phyloP scores from a whole-genome alignment of 2,329 filamentous ascomycete genomes.

The Ophiocordyceps camponoti-floridani region DNA sequence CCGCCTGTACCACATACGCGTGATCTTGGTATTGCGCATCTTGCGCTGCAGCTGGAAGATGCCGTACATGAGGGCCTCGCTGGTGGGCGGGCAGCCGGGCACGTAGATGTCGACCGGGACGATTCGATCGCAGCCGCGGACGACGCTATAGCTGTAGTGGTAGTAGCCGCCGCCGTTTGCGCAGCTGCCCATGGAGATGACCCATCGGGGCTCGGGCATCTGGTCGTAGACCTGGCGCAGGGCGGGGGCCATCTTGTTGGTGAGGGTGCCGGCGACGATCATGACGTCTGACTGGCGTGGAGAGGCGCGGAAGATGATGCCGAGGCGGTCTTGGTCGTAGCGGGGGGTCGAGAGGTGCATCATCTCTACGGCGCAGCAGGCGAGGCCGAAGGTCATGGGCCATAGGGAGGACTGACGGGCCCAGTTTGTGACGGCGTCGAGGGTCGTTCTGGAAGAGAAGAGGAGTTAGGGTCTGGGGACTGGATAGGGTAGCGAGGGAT shows the following conservation, averaged over 20 bases:
- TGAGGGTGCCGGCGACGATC: conserved; percentile 84
- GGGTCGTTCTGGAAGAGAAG: conserved; percentile 39
- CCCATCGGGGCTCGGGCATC: conserved; percentile 86
- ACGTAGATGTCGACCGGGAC: conserved; percentile 70
- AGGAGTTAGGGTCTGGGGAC: conserved; percentile 1
- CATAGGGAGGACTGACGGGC: conserved; percentile 68
- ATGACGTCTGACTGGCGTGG: conserved; percentile 81
- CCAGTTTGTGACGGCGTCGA: conserved; percentile 72
- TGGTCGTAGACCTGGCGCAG: conserved; percentile 86
- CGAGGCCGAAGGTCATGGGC: conserved; percentile 78
- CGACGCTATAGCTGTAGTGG: conserved; percentile 68
- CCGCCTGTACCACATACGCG: conserved; percentile 40
- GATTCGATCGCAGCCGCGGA: conserved; percentile 58
- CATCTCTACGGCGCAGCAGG: conserved; percentile 84
- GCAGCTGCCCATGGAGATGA: conserved; percentile 67
- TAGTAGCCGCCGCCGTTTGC: conserved; percentile 78
- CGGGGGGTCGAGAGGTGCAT: conserved; percentile 79
- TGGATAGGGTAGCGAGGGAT: background rate
- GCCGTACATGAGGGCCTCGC: conserved; percentile 46
- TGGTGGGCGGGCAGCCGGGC: conserved; percentile 50
- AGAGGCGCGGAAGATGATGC: conserved; percentile 80
- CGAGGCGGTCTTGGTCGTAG: conserved; percentile 76
- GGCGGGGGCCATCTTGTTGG: conserved; percentile 92
- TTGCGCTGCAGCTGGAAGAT: conserved; percentile 65
- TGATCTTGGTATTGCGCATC: conserved; percentile 44